Base-by-base conservation (phyloP, 2,329 filamentous ascomycete genomes). In the Coniochaeta prunicola region DNA sequence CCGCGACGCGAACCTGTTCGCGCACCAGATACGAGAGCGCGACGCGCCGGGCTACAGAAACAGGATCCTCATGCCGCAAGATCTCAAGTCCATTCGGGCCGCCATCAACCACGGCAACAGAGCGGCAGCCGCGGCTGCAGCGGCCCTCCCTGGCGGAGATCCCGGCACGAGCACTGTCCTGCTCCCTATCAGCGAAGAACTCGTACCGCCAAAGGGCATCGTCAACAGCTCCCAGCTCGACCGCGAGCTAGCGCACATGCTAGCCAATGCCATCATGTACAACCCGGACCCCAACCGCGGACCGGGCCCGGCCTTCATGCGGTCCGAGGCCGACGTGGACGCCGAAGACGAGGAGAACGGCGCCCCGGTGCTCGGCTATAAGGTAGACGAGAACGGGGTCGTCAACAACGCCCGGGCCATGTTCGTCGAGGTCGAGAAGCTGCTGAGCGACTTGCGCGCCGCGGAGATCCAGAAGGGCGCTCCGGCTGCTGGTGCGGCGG, bases 221-320 rank as follows among this genome's bases (percentile, higher is more conserved):
- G 90, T 97, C 72, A 97, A 97, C 72, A 92, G 90, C 56, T 86
- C 89, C 1, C 94, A 97, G 71, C 80, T 97, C 17, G 93, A 97
- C 73, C 91, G 92, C 64, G 93, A 97, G 71, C 78, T 97, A 12
- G 91, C 96, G 66, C 90, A 96, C 66, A 97, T 97, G 90, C 96
- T 97, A 71, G 91, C 92, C 64, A 97, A 97, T 68, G 93, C 94
- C 19, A 89, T 97, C 73, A 97, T 99, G 94, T 99, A 96, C 78
- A 97, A 97, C 66, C 87, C 90, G 0, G 91, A 96, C 62, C 86
- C 88, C 0, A 80, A 89, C 64, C 83, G 87, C 28, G 88, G 89
- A 0, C 85, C 88, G 10, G 88, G 88, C 0, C 77, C 80, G 1
- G 76, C 80, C 0, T 89, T 92, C 63, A 71, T 83, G 66, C 74